These are phyloP conservation scores for Gilbertella persicaria DNA, from an alignment of 371 early-diverging fungal species.

Conservation along the genomic window DNA sequence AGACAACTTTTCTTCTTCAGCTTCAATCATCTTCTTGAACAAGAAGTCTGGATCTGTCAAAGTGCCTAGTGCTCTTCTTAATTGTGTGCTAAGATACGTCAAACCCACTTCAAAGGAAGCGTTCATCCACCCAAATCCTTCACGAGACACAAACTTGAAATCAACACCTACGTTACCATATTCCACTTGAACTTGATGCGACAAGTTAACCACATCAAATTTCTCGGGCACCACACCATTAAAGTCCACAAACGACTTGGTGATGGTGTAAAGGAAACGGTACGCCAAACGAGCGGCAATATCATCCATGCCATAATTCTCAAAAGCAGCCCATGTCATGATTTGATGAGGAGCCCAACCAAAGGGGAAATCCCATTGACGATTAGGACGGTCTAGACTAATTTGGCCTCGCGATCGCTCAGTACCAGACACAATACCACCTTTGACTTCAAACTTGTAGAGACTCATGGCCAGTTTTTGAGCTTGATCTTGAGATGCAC, in stretches of 20 bases:
- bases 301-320: constrained; percentile 73
- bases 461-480: constrained; percentile 47
- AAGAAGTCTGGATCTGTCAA: constrained; percentile 74
- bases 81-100: constrained; percentile 62
- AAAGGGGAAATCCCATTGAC: constrained; percentile 95
- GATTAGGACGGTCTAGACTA: constrained; percentile 80
- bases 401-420: constrained; percentile 78
- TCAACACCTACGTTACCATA: constrained; percentile 93
- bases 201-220: constrained; percentile 88
- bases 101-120: constrained; percentile 85
- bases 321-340: constrained; percentile 88
- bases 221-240: constrained; percentile 96
- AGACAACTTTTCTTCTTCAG: constrained; percentile 18
- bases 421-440: constrained; percentile 86
- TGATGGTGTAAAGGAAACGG: constrained; percentile 92
- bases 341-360: constrained; percentile 99
- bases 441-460: constrained; percentile 78
- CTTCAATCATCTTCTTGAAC: constrained; percentile 40
- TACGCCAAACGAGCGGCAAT: constrained; percentile 82
- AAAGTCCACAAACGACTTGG: constrained; percentile 90
- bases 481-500: constrained; percentile 62
- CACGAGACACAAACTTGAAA: constrained; percentile 87
- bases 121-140: constrained; percentile 99
- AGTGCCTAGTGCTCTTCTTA: constrained; percentile 77
- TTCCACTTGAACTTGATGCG: constrained; percentile 91